Conservation (phyloP, 1,284 basidiomycete species). For the Leccinum huronense region DNA sequence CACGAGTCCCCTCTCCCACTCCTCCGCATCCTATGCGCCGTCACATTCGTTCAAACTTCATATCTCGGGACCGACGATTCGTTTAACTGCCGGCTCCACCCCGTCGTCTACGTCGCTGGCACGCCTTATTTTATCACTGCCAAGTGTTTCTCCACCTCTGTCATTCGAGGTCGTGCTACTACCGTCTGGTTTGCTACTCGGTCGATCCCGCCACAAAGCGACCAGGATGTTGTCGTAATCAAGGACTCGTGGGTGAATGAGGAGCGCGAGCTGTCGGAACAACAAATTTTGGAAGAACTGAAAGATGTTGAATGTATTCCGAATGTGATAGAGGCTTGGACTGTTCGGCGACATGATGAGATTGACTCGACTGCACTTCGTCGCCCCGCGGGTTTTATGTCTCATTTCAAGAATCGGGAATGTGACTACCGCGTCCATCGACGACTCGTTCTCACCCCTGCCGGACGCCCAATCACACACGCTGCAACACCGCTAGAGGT, state of each 20-base stretch:
- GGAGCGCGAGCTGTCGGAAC: neutral
- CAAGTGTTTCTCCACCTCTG: neutral
- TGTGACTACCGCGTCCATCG: neutral
- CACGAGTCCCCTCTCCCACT: neutral
- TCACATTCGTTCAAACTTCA: neutral
- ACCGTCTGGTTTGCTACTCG: constrained; percentile 1
- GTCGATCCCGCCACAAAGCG: no score
- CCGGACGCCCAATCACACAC: neutral
- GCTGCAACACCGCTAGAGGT: neutral
- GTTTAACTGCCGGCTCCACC: neutral
- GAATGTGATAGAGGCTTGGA: neutral
- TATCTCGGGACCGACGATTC: neutral
- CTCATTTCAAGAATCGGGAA: neutral
- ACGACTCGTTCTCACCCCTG: neutral
- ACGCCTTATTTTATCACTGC: neutral
- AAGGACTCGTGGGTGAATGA: constrained; percentile 1
- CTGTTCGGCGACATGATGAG: neutral
- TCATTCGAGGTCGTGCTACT: neutral
- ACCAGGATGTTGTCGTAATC: neutral
- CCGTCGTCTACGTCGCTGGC: neutral
- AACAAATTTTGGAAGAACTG: neutral
- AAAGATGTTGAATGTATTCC: neutral
- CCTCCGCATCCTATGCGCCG: neutral
- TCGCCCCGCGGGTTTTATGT: neutral
- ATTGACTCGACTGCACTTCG: neutral